Evolutionary conservation across 2,329 filamentous ascomycete genomes (phyloP), one percentile per base, ranked within the genome.

Genomic region (Penicillium sp.): DNA sequence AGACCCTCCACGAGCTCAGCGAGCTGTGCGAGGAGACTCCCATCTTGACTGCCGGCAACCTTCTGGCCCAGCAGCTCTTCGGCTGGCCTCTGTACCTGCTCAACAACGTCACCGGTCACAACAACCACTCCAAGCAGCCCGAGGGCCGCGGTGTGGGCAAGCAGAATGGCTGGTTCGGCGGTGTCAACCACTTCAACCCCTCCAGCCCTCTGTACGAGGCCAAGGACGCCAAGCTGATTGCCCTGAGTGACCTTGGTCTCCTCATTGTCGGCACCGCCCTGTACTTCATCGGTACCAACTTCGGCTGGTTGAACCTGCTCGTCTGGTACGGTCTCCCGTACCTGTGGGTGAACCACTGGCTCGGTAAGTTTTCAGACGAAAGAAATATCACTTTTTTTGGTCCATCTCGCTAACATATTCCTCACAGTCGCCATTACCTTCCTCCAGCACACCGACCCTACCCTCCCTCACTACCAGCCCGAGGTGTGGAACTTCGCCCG

Each of bases 331-430:
- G 92, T 71, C 72, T 95, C 58, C 94, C 94, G 38, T 99, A 97
- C 76, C 82, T 97, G 60, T 97, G 93, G 93, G 92, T 97, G 55
- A 96, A 97, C 85, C 92, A 97, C 85, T 97, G 93, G 93, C 89
- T 97, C 55, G 90, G 91, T 94, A 87, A 83, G 90, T 84, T 50
- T 36, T 8, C 21, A 21, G 29, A 33, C 44, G 7, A 21, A 31
- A 45, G 19, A 21, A 4, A 21, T 16, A n/a, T 44, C 9, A 46
- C 4, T n/a, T 54, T 57, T 36, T 5, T 5, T 5, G 8, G 5
- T 21, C 13, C 4, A 5, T 7, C 50, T 62, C 54, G 63, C 59
- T 59, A 50, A 55, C 45, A 49, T 33, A 48, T 15, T 15, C 8
- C 8, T 39, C 19, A 36, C 40, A 93, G 92, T 97, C 66, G 92